These are phyloP conservation scores for Zygnema cylindricum DNA, from an alignment of 139 green algal species.

Conservation along the genomic window DNA sequence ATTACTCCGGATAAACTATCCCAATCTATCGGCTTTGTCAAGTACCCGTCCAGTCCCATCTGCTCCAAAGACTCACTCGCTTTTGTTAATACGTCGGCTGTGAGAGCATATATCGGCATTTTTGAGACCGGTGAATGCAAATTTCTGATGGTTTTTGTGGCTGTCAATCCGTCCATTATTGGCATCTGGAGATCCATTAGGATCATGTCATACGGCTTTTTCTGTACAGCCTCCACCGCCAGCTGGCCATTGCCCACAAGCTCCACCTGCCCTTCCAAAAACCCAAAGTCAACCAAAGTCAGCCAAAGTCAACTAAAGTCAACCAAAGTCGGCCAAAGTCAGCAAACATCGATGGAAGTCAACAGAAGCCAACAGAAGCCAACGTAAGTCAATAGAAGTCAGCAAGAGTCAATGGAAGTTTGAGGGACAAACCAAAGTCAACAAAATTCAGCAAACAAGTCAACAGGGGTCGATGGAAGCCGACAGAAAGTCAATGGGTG, in stretches of 20 bases:
- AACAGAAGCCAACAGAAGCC: too few species aligned
- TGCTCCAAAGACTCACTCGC: constrained; percentile 29
- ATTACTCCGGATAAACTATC: constrained; percentile 50
- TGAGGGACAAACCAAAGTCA: too few species aligned
- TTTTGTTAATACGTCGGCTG: constrained; percentile 49
- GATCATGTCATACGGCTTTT: constrained; percentile 76
- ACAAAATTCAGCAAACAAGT: too few species aligned
- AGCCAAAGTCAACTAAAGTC: too few species aligned
- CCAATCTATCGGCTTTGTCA: constrained; percentile 60
- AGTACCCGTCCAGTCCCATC: constrained; percentile 54
- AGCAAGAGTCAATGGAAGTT: too few species aligned
- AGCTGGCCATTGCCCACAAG: constrained; percentile 55
- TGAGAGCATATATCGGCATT: constrained; percentile 56
- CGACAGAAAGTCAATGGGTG: too few species aligned
- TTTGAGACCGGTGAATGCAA: constrained; percentile 5
- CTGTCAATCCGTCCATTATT: constrained; percentile 81
- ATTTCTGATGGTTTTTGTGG: constrained; percentile 59
- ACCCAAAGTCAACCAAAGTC: too few species aligned
- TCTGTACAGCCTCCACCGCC: constrained; percentile 46
- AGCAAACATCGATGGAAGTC: too few species aligned
- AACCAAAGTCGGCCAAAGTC: too few species aligned
- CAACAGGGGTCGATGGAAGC: too few species aligned
- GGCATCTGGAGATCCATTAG: constrained; percentile 93
- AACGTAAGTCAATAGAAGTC: too few species aligned
- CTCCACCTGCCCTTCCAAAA: constrained; percentile 33